Conservation (phyloP, 768 basidiomycete genomes). For the Neoboletus subvelutipes region DNA sequence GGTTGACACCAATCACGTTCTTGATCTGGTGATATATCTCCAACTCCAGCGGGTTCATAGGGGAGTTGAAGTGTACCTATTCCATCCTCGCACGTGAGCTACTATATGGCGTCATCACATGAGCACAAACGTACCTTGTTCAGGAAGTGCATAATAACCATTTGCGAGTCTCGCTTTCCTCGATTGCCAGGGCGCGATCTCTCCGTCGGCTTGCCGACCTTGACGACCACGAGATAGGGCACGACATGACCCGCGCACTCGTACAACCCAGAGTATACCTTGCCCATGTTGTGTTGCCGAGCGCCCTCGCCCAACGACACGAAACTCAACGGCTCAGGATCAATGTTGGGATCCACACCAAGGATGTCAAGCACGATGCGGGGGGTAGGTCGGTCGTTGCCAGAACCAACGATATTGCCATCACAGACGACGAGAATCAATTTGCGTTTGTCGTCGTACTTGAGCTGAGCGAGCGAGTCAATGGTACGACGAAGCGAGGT, state of each 20-base stretch:
- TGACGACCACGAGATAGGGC: slow-evolving; percentile 89
- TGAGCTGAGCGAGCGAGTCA: slow-evolving; percentile 89
- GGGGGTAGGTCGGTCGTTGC: slow-evolving; percentile 95
- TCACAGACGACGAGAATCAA: slow-evolving; percentile 92
- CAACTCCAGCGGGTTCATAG: slow-evolving; percentile 95
- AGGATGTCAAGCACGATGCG: slow-evolving; percentile 96
- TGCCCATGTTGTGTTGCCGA: slow-evolving; percentile 97
- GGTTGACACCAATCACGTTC: slow-evolving; percentile 99
- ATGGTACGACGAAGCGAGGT: slow-evolving; percentile 82
- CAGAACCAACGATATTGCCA: slow-evolving; percentile 96
- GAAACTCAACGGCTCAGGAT: slow-evolving; percentile 95
- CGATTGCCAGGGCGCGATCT: slow-evolving; percentile 92
- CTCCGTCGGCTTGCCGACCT: slow-evolving; percentile 95
- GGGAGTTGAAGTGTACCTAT: slow-evolving; percentile 93
- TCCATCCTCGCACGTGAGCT: neutral
- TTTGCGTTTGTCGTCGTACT: slow-evolving; percentile 98
- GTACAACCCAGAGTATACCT: slow-evolving; percentile 94
- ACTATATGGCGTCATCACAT: too few relatives aligned
- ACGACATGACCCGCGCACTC: slow-evolving; percentile 95
- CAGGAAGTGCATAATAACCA: slow-evolving; percentile 94
- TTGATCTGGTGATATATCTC: slow-evolving; percentile 99
- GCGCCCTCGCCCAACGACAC: slow-evolving; percentile 90
- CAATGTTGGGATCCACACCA: slow-evolving; percentile 87
- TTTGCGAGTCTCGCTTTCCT: slow-evolving; percentile 97
- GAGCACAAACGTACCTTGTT: slow-evolving; percentile 66